phyloP scores from a whole-genome alignment of 2,329 filamentous ascomycete species.

The Dothideomycetes sp. region DNA sequence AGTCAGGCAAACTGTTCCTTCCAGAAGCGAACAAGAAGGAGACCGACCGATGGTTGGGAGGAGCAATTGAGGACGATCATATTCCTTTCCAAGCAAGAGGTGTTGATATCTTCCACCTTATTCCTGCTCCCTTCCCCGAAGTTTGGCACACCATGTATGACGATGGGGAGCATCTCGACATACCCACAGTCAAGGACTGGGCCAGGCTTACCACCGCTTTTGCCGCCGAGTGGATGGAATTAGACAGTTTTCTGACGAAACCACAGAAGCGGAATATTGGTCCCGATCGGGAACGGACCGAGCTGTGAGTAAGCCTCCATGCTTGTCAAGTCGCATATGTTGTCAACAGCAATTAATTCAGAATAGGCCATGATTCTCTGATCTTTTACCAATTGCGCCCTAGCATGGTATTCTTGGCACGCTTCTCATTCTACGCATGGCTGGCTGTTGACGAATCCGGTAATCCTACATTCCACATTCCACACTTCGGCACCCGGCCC shows the following conservation, averaged over 20 bases:
- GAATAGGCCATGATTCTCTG: slow-evolving; percentile 11
- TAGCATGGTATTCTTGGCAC: no score
- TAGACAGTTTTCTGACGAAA: slow-evolving; percentile 47
- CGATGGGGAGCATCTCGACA: slow-evolving; percentile 74
- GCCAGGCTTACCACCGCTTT: slow-evolving; percentile 75
- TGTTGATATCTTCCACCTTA: slow-evolving; percentile 82
- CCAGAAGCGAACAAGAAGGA: slow-evolving; percentile 49
- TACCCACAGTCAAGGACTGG: slow-evolving; percentile 78
- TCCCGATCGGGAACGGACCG: slow-evolving; percentile 6
- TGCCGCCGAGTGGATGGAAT: slow-evolving; percentile 82
- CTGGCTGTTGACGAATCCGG: neutral
- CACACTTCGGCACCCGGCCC: no score
- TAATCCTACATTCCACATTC: slow-evolving; percentile 3
- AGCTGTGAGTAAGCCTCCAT: slow-evolving; percentile 16
- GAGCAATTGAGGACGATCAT: slow-evolving; percentile 67
- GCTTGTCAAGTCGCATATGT: neutral
- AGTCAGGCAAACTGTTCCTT: slow-evolving; percentile 54
- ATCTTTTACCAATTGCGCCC: no score
- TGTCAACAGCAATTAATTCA: slow-evolving; percentile 3
- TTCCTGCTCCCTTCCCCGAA: slow-evolving; percentile 68
- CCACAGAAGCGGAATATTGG: slow-evolving; percentile 1
- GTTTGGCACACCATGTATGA: slow-evolving; percentile 86
- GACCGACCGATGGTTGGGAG: slow-evolving; percentile 41
- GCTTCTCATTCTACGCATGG: no score
- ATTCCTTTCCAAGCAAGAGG: slow-evolving; percentile 80